Base-by-base conservation (phyloP, 177 flowering plant genomes). In the Telopea speciosissima region DNA sequence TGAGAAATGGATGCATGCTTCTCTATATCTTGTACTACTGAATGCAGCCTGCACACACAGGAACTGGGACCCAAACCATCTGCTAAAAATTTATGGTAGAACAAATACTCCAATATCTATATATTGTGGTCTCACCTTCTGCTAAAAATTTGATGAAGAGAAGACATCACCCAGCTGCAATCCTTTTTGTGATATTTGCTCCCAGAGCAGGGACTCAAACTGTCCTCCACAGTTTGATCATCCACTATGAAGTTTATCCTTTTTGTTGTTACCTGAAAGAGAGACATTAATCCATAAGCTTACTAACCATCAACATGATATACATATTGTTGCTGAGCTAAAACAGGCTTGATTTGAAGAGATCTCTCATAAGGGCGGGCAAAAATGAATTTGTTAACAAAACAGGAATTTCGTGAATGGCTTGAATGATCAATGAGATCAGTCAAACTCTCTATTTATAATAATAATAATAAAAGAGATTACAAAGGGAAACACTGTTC, bases 71-170 rank as follows among this genome's bases (percentile, higher is more conserved):
- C 59, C 59, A 11, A 54, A 21, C 7, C 7, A 54, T 14, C n/a
- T 14, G 59, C 16, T 1, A 54, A 21, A 1, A 42, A 40, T 40
- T 11, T 40, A 12, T 24, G 42, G 24, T 10, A 61, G 19, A 17
- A 40, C 52, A 24, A 42, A 62, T 22, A 14, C 42, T 24, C 24
- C 21, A 22, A 16, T 3, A 59, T 63, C 23, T 11, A 6, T 36
- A 36, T 36, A 36, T 36, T 5, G 40, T 36, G 8, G 54, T 49
- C 72, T 76, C 66, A 96, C 99, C 99, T 91, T 81, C 98, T 82
- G 78, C 96, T 93, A 77, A 83, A 89, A 56, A 96, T 87, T 78
- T 91, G 98, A 85, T 91, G 98, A 79, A 96, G 90, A n/a, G 97
- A 88, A 56, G 94, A 83, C 76, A 91, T 85, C 81, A 81, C 75